phyloP scores from a whole-genome alignment of 345 rosid genomes.

The Syzygium grande region DNA sequence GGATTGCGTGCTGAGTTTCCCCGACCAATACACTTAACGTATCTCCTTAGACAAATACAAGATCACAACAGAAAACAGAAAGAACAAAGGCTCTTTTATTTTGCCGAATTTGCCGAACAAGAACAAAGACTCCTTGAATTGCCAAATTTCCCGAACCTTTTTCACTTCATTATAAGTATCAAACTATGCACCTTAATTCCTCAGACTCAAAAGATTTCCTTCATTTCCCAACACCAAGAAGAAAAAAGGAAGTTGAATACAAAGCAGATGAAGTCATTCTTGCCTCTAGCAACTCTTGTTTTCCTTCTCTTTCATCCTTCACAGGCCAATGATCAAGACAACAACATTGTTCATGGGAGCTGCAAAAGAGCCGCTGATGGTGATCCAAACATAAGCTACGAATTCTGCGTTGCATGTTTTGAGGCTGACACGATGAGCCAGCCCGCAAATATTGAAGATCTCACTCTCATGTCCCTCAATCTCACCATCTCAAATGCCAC shows the following conservation, averaged over 20 bases:
- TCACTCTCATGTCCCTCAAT: conserved; percentile 33
- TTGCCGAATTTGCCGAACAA: background rate
- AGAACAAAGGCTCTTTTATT: background rate
- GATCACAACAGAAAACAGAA: background rate
- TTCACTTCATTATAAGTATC: background rate
- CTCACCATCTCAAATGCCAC: conserved; percentile 43
- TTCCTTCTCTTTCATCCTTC: background rate
- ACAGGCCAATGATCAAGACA: conserved; percentile 8
- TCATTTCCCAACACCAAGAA: background rate
- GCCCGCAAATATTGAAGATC: conserved; percentile 27
- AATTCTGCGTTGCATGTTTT: conserved; percentile 29
- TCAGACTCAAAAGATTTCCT: background rate
- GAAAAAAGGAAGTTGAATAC: background rate
- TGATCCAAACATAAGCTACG: conserved; percentile 20
- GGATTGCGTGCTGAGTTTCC: background rate
- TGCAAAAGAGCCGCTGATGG: conserved; percentile 33
- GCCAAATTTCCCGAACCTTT: background rate
- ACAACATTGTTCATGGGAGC: conserved; percentile 21
- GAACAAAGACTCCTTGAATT: background rate
- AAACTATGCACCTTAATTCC: background rate
- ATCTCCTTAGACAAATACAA: background rate
- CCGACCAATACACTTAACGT: background rate
- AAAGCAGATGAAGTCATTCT: background rate
- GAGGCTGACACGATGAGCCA: conserved; percentile 18
- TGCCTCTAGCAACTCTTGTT: background rate